phyloP scores from a whole-genome alignment of 306 rosid genomes.

The Myrica gale region DNA sequence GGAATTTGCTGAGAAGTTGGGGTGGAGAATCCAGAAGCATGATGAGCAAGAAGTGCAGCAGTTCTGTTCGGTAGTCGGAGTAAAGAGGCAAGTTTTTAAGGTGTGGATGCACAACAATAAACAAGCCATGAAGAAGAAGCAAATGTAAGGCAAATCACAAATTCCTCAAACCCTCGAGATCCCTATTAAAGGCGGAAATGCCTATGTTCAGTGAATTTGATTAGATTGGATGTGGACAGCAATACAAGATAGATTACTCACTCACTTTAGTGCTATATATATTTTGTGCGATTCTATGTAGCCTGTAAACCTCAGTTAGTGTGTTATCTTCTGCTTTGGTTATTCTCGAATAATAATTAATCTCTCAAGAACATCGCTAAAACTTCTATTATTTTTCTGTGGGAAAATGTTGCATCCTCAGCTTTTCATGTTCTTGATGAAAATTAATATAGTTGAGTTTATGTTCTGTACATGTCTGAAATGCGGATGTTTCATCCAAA shows the following conservation, averaged over 20 bases:
- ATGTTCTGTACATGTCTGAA: neutral
- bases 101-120: conserved; percentile 99
- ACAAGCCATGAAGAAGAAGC: conserved; percentile 71
- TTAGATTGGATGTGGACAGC: conserved; percentile 31
- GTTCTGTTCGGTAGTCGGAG: conserved; percentile 70
- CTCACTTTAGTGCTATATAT: conserved; percentile 1
- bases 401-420: conserved; percentile 1
- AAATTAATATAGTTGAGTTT: neutral
- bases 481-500: too few relatives aligned
- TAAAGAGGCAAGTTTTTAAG: conserved; percentile 77
- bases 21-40: conserved; percentile 90
- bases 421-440: neutral
- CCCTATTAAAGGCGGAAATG: neutral
- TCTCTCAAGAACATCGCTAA: neutral
- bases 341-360: neutral
- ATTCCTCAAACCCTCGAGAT: neutral
- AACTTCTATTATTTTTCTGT: neutral
- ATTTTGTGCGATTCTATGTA: neutral
- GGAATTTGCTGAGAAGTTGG: conserved; percentile 81
- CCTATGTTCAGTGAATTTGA: conserved; percentile 27
- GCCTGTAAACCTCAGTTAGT: neutral
- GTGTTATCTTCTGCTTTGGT: neutral
- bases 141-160: conserved; percentile 44
- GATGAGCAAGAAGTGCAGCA: conserved; percentile 80
- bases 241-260: conserved; percentile 21